Evolutionary conservation across 805 yeast species (phyloP).

Genomic region (Yamadazyma takamatsuzukensis): DNA sequence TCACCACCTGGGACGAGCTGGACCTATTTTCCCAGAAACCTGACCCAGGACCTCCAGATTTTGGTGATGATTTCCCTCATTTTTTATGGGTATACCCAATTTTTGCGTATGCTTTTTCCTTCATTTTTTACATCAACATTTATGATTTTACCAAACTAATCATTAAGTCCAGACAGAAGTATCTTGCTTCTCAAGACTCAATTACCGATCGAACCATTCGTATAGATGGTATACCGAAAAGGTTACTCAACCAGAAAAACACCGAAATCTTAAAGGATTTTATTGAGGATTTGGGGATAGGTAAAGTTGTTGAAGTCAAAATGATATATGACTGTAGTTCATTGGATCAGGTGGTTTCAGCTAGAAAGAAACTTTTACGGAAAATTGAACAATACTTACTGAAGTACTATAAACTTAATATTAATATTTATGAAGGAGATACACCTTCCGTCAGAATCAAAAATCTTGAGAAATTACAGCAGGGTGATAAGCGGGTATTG

Average conservation of each 20-base stretch:
- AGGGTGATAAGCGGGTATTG: conserved; percentile 27
- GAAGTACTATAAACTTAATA: conserved; percentile 37
- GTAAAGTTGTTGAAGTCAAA: conserved; percentile 49
- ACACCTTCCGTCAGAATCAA: conserved; percentile 30
- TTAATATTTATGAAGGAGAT: conserved; percentile 34
- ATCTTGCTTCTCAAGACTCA: conserved; percentile 56
- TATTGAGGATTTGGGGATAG: conserved; percentile 54
- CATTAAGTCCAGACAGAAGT: conserved; percentile 51
- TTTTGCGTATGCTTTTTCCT: conserved; percentile 54
- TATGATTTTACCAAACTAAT: conserved; percentile 47
- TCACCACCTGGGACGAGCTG: background rate
- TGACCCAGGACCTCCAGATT: conserved; percentile 17
- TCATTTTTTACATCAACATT: conserved; percentile 42
- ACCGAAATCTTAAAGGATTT: conserved; percentile 44
- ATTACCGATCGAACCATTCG: conserved; percentile 58
- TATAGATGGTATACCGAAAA: conserved; percentile 51
- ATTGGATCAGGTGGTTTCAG: conserved; percentile 34
- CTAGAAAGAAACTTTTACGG: conserved; percentile 27
- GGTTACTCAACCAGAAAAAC: conserved; percentile 32
- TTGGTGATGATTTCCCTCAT: conserved; percentile 34
- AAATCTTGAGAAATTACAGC: conserved; percentile 7
- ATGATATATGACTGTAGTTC: conserved; percentile 45
- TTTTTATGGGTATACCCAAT: conserved; percentile 52
- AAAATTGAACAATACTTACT: conserved; percentile 43
- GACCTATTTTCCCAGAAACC: conserved; percentile 1